Base-by-base conservation (phyloP, 306 rosid genomes). In the Glycine soja region DNA sequence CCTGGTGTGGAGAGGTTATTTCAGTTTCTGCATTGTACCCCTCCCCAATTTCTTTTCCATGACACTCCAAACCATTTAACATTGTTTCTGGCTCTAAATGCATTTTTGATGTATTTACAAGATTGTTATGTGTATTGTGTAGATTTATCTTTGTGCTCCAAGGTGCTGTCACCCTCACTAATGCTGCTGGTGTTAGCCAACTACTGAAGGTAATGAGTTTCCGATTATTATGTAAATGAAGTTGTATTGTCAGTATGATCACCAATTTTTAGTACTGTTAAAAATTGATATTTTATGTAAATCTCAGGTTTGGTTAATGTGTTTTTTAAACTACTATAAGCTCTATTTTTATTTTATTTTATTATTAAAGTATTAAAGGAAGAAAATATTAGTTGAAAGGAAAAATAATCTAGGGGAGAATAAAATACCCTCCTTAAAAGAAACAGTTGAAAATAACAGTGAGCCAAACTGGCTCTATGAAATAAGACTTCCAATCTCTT, bases 81-180 rank as follows among this genome's bases (percentile, higher is more conserved):
- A 69, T 36, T 51, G 7, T 80, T 72, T 59, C 63, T 56, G 70
- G 72, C 62, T 70, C 65, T 74, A 51, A 65, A 66, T 63, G 38
- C 76, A 18, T 68, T 65, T 72, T 79, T 75, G 52, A 79, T 79
- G 24, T 78, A n/a, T 43, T 70, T 74, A 24, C 32, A 69, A 80
- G 45, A 40, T 82, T 83, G 18, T 74, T 85, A 2, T 69, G 50
- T 88, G 30, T 24, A 24, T 24, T 24, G 30, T 24, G 75, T 82
- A 95, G 99, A 85, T 90, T 95, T 65, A 72, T 95, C 85, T 95
- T 95, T 90, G 97, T 95, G 82, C 88, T 95, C 78, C 88, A 90
- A 67, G 99, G 99, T 81, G 83, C 82, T 64, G 84, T 91, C 80
- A 86, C 79, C 15, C 88, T 95, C 68, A 76, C 86, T 24, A 69